These are phyloP conservation scores for Magnaporthales sp. DNA, from an alignment of 2,329 filamentous ascomycete genomes.

Conservation along the genomic window DNA sequence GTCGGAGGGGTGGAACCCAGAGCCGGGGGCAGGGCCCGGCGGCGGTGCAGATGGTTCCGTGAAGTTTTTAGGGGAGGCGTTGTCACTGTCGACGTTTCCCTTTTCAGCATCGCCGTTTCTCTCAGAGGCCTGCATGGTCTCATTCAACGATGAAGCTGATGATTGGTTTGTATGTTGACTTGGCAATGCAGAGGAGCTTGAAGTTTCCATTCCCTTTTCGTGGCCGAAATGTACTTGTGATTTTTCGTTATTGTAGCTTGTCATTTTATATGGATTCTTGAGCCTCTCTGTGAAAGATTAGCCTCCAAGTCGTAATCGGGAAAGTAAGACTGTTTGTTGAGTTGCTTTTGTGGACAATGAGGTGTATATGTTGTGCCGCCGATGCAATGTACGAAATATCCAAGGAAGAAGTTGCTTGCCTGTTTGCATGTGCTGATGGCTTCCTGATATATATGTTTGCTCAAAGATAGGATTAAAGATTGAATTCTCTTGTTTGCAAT, in stretches of 20 bases:
- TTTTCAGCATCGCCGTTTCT: not conserved
- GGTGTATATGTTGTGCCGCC: not conserved
- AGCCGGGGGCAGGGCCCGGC: slow-evolving; percentile 14
- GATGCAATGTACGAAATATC: too few species aligned
- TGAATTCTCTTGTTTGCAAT: not conserved
- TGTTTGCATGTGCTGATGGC: too few species aligned
- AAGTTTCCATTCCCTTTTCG: not conserved
- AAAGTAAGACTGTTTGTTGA: not conserved
- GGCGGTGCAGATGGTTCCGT: not conserved
- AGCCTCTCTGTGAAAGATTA: not conserved
- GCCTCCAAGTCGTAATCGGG: not conserved
- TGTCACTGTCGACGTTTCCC: not conserved
- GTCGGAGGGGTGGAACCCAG: slow-evolving; percentile 28
- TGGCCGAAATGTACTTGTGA: not conserved
- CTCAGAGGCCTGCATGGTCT: not conserved
- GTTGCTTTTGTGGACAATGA: not conserved
- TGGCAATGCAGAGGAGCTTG: not conserved
- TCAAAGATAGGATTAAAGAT: not conserved
- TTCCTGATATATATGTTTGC: not conserved
- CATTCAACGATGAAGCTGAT: not conserved
- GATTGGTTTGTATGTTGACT: not conserved
- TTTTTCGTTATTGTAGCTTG: not conserved
- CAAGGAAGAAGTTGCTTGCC: not conserved
- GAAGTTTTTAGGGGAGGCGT: not conserved
- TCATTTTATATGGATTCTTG: not conserved